Conservation (phyloP, 2,329 filamentous ascomycete species). For the Diaporthe sp. region DNA sequence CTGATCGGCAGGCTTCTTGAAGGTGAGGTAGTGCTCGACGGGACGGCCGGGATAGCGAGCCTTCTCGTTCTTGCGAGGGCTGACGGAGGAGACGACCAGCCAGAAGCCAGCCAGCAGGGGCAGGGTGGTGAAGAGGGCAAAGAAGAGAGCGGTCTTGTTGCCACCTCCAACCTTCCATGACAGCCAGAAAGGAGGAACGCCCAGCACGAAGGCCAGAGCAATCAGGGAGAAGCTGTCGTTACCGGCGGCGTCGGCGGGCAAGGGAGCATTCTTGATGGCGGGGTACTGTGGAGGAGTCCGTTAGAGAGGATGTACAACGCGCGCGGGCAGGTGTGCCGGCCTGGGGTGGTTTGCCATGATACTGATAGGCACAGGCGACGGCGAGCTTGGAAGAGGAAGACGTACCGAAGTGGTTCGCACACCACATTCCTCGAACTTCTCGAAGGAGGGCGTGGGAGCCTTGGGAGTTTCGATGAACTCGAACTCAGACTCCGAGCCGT, state of each 20-base stretch:
- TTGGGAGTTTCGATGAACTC: conserved; percentile 75
- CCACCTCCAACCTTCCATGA: conserved; percentile 89
- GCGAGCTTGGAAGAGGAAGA: conserved; percentile 30
- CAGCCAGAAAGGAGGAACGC: conserved; percentile 82
- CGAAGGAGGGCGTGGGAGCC: conserved; percentile 62
- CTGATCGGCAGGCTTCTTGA: conserved; percentile 75
- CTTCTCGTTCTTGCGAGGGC: conserved; percentile 94
- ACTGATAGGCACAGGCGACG: not conserved
- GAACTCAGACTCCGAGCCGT: conserved; percentile 69
- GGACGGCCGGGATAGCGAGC: conserved; percentile 87
- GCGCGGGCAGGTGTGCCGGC: not conserved
- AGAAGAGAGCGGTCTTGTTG: conserved; percentile 88
- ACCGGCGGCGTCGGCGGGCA: conserved; percentile 89
- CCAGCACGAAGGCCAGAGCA: conserved; percentile 78
- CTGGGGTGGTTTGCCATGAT: not conserved
- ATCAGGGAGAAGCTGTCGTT: conserved; percentile 90
- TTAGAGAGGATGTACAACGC: conserved; percentile 19
- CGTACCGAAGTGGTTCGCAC: conserved; percentile 69
- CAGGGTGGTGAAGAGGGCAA: conserved; percentile 81
- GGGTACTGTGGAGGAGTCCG: conserved; percentile 72
- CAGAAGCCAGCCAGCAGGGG: conserved; percentile 89
- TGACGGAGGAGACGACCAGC: conserved; percentile 83
- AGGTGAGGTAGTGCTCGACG: conserved; percentile 90
- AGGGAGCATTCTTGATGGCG: conserved; percentile 92
- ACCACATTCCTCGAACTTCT: conserved; percentile 68